Percentiles rank a stretch among this genome's conserved stretches.
Conservation (phyloP, 768 basidiomycete genomes). For the Amanita pallidorosea region DNA sequence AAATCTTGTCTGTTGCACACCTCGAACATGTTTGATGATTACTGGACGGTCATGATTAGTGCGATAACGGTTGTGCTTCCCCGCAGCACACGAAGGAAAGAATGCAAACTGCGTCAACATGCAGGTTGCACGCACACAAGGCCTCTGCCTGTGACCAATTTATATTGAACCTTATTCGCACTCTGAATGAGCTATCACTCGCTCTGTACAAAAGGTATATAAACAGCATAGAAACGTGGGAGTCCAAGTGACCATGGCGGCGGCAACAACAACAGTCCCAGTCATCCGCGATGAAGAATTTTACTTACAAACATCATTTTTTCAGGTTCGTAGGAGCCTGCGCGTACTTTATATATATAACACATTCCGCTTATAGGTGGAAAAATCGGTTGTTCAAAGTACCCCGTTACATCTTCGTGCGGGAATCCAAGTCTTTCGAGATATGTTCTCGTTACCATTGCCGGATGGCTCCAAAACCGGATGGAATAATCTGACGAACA, state of each 20-base stretch:
- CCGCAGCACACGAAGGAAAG: too few species aligned
- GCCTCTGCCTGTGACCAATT: background rate
- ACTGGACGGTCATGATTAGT: too few species aligned
- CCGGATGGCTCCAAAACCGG: background rate
- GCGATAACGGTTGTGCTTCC: too few species aligned
- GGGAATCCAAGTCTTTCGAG: conserved; percentile 2
- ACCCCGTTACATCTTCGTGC: background rate
- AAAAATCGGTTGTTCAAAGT: conserved; percentile 3
- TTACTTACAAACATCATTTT: conserved; percentile 1
- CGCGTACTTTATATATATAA: background rate
- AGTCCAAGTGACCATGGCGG: background rate
- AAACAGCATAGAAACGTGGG: background rate
- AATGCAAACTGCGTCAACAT: too few species aligned
- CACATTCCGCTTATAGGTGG: background rate
- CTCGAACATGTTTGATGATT: too few species aligned
- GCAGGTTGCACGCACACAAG: too few species aligned
- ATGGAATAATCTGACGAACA: conserved; percentile 8
- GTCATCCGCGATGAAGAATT: background rate
- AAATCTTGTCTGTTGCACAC: too few species aligned
- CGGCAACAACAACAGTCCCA: background rate
- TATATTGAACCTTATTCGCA: background rate
- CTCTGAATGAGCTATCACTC: background rate
- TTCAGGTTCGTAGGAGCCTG: background rate
- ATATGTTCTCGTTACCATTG: conserved; percentile 2
- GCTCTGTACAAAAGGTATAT: background rate